Percentiles rank a stretch among this genome's conserved stretches.
Conservation (phyloP, 164 flowering plant species). For the Vitis rotundifolia region DNA sequence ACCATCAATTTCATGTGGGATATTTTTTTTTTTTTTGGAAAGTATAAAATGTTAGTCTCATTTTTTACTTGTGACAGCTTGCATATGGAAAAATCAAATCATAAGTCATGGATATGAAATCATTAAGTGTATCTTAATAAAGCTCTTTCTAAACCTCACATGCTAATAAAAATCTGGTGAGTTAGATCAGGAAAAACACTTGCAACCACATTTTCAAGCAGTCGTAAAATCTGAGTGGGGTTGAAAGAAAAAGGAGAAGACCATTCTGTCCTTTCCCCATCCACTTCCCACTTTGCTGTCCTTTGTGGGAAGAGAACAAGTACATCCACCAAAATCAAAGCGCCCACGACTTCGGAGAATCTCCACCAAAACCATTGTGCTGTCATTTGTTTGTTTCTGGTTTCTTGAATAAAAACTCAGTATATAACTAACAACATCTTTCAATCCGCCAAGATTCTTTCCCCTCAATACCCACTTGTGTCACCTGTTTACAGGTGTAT, state of each 20-base stretch:
- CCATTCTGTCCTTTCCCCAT: neutral
- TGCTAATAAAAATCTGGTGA: too few species aligned
- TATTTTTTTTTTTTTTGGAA: too few species aligned
- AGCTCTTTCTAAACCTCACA: too few species aligned
- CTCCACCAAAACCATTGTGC: too few species aligned
- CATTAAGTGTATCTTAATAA: too few species aligned
- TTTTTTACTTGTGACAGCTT: too few species aligned
- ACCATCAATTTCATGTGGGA: too few species aligned
- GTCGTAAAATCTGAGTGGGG: neutral
- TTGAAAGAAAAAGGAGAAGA: neutral
- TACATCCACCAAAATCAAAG: neutral
- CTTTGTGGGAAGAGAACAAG: neutral
- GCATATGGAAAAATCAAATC: too few species aligned
- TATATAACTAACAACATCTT: neutral
- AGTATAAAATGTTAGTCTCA: too few species aligned
- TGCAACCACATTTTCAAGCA: too few species aligned
- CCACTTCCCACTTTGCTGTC: neutral
- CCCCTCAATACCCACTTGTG: neutral
- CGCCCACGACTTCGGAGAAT: neutral
- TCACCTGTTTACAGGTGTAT: neutral
- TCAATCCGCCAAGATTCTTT: slow-evolving; percentile 4
- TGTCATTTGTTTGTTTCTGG: neutral
- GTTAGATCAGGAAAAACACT: too few species aligned
- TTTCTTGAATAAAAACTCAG: neutral
- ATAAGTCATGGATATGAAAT: too few species aligned